Base-by-base conservation (phyloP, 257 asterid species). In the Ocimum tenuiflorum region DNA sequence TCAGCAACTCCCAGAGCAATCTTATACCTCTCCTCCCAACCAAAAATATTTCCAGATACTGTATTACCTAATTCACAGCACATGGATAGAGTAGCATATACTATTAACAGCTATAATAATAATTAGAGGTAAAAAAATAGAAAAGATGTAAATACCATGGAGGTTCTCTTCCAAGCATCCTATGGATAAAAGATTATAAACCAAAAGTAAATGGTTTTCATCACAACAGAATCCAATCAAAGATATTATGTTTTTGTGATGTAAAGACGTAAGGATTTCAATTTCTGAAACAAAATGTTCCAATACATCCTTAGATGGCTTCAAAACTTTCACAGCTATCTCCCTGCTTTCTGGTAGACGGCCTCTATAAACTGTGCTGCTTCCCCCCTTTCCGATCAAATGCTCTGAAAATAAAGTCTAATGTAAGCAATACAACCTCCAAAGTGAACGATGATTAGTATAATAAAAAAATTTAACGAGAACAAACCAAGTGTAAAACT, bases 131-230 rank as follows among this genome's bases (percentile, higher is more conserved):
- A 22, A 46, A 42, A 31, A 43, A 69, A 56, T 39, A 71, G 51
- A 20, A 68, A 72, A 75, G 24, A n/a, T 39, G 19, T 14, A 67
- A 53, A 13, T 79, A 89, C 95, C 83, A 56, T 85, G 91, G 63
- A 89, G 89, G 72, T 79, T 85, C 64, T 83, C 87, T 80, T 89
- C 96, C 72, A 89, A 75, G 81, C 91, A 85, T 77, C 96, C 96
- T 79, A 84, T 82, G 73, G 91, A 67, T 69, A 89, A 68, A 67
- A 89, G 83, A 78, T 89, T 78, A 75, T 89, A 89, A 50, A 87
- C 96, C 86, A 89, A 62, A 68, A 87, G 78, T n/a, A 83, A 78
- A 36, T 42, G 76, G 78, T 72, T 68, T 39, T 85, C 82, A 75
- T 83, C 85, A 57, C 71, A 78, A 72, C 91, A 80, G 78, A 87